phyloP scores from a whole-genome alignment of 148 eudicot genomes.

The Dysphania ambrosioides region DNA sequence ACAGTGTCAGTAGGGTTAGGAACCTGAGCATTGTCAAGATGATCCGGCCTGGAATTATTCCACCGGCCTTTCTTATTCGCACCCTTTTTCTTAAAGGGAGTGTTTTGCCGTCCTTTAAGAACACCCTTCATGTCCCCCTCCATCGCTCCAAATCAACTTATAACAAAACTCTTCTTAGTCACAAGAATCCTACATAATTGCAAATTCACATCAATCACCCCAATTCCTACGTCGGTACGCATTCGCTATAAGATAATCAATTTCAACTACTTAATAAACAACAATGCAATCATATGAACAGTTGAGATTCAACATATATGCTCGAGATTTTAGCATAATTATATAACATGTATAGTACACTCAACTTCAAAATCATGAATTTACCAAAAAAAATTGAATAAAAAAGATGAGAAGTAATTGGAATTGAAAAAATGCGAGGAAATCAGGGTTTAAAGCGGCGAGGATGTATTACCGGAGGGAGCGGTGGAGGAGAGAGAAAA shows the following conservation, averaged over 20 bases:
- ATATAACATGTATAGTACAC: neutral
- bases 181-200: conserved; percentile 15
- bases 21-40: conserved; percentile 33
- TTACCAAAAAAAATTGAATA: neutral
- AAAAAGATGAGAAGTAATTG: neutral
- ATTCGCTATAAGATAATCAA: no score
- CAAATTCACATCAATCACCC: conserved; percentile 2
- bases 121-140: conserved; percentile 44
- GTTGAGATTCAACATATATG: no score
- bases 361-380: neutral
- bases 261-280: no score
- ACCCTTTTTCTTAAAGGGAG: conserved; percentile 54
- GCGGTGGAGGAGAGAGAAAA: conserved; percentile 4
- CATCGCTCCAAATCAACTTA: conserved; percentile 30
- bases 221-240: no score
- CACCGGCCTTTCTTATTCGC: conserved; percentile 42
- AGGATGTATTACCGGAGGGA: conserved; percentile 19
- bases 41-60: conserved; percentile 34
- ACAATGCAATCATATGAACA: no score
- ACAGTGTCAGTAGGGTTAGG: conserved; percentile 57
- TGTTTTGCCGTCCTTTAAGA: conserved; percentile 38
- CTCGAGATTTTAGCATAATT: neutral
- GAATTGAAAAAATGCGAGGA: neutral
- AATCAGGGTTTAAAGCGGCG: conserved; percentile 27
- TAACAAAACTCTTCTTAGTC: neutral